phyloP scores from a whole-genome alignment of 805 yeast species.

The Pichia kluyveri region DNA sequence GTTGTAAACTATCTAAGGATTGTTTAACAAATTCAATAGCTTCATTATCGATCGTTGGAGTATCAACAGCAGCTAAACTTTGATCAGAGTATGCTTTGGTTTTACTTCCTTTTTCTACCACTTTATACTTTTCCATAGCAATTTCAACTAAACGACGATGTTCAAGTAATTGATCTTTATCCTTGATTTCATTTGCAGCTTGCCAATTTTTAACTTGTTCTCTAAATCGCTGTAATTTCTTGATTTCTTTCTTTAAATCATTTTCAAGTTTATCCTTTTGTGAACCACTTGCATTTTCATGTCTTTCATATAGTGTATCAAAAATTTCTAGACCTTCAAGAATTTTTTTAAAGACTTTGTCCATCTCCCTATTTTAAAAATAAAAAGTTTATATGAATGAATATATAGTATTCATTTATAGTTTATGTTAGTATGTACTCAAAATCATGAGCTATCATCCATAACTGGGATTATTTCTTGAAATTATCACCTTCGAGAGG shows the following conservation, averaged over 20 bases:
- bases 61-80: slow-evolving; percentile 38
- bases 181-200: slow-evolving; percentile 44
- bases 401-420: too few species aligned
- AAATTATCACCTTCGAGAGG: too few species aligned
- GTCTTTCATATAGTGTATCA: slow-evolving; percentile 47
- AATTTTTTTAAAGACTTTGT: slow-evolving; percentile 53
- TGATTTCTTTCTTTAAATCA: slow-evolving; percentile 52
- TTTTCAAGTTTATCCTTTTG: slow-evolving; percentile 50
- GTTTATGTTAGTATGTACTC: neutral
- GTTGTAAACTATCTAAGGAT: slow-evolving; percentile 68
- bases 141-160: slow-evolving; percentile 31
- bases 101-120: slow-evolving; percentile 47
- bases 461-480: too few species aligned
- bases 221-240: slow-evolving; percentile 48
- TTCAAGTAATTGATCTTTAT: slow-evolving; percentile 36
- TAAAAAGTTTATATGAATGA: neutral
- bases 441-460: too few species aligned
- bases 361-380: slow-evolving; percentile 36
- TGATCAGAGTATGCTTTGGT: slow-evolving; percentile 52
- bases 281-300: slow-evolving; percentile 34
- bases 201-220: slow-evolving; percentile 56
- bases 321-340: slow-evolving; percentile 47
- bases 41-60: slow-evolving; percentile 67
- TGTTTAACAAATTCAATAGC: slow-evolving; percentile 61
- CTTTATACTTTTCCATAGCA: slow-evolving; percentile 56